Conservation (phyloP, 805 yeast species). For the Metschnikowia cubensis region DNA sequence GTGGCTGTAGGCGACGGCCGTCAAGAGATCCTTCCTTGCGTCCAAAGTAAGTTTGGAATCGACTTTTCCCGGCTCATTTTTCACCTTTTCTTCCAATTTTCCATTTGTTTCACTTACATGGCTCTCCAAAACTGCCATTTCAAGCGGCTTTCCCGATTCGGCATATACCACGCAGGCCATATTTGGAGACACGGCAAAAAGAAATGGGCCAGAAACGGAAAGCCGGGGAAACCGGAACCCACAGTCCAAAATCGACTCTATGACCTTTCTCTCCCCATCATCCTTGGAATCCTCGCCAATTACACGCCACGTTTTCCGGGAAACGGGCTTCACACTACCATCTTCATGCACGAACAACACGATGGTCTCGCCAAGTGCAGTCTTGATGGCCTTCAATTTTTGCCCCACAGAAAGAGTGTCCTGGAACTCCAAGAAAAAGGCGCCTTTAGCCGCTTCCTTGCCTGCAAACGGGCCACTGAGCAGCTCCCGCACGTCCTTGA, state of each 20-base stretch:
- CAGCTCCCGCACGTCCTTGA: constrained; percentile 20
- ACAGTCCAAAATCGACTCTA: constrained; percentile 46
- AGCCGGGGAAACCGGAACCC: constrained; percentile 49
- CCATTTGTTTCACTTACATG: too few relatives aligned
- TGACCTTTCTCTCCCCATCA: constrained; percentile 11
- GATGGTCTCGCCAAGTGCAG: constrained; percentile 38
- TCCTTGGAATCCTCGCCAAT: constrained; percentile 1
- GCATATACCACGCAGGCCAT: constrained; percentile 38
- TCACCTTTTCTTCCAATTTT: neutral
- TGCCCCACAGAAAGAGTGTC: constrained; percentile 28
- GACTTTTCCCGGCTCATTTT: neutral
- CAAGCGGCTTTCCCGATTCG: constrained; percentile 6
- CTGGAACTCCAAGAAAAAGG: constrained; percentile 19
- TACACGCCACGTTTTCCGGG: constrained; percentile 31
- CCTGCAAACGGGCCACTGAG: constrained; percentile 30
- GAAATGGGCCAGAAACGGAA: constrained; percentile 19
- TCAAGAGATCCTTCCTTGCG: constrained; percentile 24
- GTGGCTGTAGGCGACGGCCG: constrained; percentile 51
- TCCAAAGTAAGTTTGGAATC: neutral
- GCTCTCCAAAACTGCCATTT: constrained; percentile 4
- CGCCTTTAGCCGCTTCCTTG: constrained; percentile 19
- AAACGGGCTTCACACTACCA: constrained; percentile 46
- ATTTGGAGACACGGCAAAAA: constrained; percentile 48
- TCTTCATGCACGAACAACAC: constrained; percentile 37
- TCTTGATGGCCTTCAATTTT: constrained; percentile 25